A percentile compares a stretch with the other conserved stretches of the same genome.
Evolutionary conservation across 768 basidiomycete genomes (phyloP).

Genomic region (Termitomyces sp.): DNA sequence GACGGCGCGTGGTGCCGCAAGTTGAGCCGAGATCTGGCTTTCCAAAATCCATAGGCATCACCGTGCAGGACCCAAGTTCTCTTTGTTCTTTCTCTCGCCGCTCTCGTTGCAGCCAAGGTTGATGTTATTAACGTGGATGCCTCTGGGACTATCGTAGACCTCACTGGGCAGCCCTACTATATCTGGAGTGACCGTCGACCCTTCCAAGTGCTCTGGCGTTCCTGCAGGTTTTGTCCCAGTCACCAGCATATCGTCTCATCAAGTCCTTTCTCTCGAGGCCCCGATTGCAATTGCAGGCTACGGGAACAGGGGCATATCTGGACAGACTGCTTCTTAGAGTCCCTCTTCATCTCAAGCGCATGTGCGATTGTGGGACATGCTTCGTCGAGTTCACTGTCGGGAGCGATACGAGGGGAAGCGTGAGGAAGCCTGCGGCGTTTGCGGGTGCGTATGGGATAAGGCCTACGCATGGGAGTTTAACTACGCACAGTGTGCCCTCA

Average conservation of each 20-base stretch:
- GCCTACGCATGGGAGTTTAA: too few species aligned
- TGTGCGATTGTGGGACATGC: too few species aligned
- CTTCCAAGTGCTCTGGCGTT: not conserved
- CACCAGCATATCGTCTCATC: conserved; percentile 25
- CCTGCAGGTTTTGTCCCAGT: conserved; percentile 10
- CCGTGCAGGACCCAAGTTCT: conserved; percentile 2
- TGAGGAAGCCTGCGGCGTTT: conserved; percentile 5
- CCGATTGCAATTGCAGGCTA: conserved; percentile 10
- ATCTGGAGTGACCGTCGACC: conserved; percentile 10
- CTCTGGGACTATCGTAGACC: conserved; percentile 10
- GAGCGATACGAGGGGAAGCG: conserved; percentile 35
- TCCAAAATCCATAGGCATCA: too few species aligned
- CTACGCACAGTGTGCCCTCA: too few species aligned
- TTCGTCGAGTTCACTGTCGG: conserved; percentile 31
- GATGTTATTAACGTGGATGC: conserved; percentile 8
- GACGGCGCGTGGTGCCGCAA: too few species aligned
- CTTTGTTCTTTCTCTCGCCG: conserved; percentile 2
- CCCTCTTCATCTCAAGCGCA: too few species aligned
- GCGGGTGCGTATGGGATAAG: too few species aligned
- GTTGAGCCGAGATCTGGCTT: too few species aligned
- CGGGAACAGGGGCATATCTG: too few species aligned
- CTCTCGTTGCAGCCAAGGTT: conserved; percentile 3
- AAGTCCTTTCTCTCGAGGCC: conserved; percentile 19
- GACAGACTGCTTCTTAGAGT: too few species aligned
- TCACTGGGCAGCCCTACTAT: conserved; percentile 18